Conservation (phyloP, 2,329 filamentous ascomycete genomes). For the Pseudogymnoascus sp. region DNA sequence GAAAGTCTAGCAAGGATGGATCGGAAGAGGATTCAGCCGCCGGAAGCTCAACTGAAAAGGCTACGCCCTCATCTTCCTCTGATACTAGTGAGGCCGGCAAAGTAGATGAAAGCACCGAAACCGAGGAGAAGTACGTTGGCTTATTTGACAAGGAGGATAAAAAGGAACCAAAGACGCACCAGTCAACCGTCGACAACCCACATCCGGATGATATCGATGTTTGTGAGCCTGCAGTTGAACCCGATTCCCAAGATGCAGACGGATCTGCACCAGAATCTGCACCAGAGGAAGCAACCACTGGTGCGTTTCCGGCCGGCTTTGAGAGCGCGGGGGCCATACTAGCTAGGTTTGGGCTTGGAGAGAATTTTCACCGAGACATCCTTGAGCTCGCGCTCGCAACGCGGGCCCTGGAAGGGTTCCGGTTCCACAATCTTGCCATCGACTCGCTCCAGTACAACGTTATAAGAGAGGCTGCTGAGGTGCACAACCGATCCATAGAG, state of each 20-base stretch:
- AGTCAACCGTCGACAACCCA: slow-evolving; percentile 11
- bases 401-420: not conserved
- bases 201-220: slow-evolving; percentile 31
- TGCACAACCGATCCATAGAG: not conserved
- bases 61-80: slow-evolving; percentile 17
- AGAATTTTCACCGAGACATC: not conserved
- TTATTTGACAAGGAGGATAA: slow-evolving; percentile 19
- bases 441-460: not conserved
- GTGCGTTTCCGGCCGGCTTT: not conserved
- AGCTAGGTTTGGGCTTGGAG: too few species aligned
- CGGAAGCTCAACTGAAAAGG: slow-evolving; percentile 17
- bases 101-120: slow-evolving; percentile 9
- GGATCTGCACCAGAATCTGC: not conserved
- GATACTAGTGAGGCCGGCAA: slow-evolving; percentile 20
- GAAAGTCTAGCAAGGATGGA: slow-evolving; percentile 13
- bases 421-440: not conserved
- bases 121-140: slow-evolving; percentile 17
- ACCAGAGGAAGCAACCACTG: not conserved
- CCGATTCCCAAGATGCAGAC: not conserved
- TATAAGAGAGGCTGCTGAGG: not conserved
- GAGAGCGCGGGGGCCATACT: not conserved
- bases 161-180: not conserved
- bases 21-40: slow-evolving; percentile 13
- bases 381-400: not conserved
- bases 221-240: slow-evolving; percentile 22